Percentiles rank a stretch among this genome's conserved stretches.
Evolutionary conservation across 208 protist species (phyloP).

Genomic region (Trypanosomatidae sp.): DNA sequence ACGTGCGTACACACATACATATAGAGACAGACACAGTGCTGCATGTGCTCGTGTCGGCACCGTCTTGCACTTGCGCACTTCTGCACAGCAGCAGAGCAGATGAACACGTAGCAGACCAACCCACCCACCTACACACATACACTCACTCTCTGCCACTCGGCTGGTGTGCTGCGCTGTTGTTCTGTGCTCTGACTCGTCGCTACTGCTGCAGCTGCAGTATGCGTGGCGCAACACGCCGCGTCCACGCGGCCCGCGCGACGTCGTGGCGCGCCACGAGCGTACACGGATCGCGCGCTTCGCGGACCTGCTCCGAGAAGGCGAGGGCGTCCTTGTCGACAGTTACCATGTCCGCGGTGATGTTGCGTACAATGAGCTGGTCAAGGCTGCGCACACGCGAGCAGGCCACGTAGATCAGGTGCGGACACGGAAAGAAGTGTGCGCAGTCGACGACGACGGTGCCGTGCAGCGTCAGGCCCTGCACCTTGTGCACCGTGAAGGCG

Average conservation of each 20-base stretch:
- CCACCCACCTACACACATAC: not conserved
- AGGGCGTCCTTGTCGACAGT: slow-evolving; percentile 57
- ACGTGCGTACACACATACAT: no score
- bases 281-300: slow-evolving; percentile 8
- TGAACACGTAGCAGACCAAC: not conserved
- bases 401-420: slow-evolving; percentile 84
- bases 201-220: no score
- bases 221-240: slow-evolving; percentile 3
- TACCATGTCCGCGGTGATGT: slow-evolving; percentile 62
- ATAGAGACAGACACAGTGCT: no score
- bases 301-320: slow-evolving; percentile 36
- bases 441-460: slow-evolving; percentile 81
- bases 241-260: slow-evolving; percentile 14
- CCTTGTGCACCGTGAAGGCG: slow-evolving; percentile 89
- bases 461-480: slow-evolving; percentile 78
- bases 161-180: no score
- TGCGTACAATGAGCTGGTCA: slow-evolving; percentile 73
- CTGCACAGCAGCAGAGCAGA: no score
- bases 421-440: slow-evolving; percentile 76
- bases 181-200: no score
- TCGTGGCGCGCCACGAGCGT: slow-evolving; percentile 3
- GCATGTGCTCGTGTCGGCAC: no score
- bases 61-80: no score
- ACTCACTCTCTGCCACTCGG: no score
- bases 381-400: slow-evolving; percentile 67